Evolutionary conservation across 345 rosid genomes (phyloP).

Genomic region (Gynandropsis gynandra): DNA sequence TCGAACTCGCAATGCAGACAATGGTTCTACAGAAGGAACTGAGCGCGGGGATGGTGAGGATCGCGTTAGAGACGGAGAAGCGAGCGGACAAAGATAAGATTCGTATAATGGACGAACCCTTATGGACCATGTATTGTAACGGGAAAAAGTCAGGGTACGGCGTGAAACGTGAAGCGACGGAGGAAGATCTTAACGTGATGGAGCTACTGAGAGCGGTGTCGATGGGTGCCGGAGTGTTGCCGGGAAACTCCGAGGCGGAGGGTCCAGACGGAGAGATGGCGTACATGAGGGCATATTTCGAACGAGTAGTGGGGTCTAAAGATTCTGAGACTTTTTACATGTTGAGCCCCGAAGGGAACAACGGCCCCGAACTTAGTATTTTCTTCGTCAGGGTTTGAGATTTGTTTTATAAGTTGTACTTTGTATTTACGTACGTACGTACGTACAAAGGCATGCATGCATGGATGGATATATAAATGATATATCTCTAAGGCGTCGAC

Average conservation of each 20-base stretch:
- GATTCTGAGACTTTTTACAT: conserved; percentile 57
- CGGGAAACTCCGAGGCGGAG: conserved; percentile 23
- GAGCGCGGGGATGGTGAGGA: conserved; percentile 35
- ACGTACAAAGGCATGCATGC: too few relatives aligned
- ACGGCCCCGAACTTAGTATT: conserved; percentile 52
- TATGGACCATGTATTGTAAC: conserved; percentile 33
- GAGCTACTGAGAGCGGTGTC: conserved; percentile 43
- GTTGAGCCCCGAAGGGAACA: conserved; percentile 52
- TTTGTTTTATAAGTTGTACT: not conserved
- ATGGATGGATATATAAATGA: too few relatives aligned
- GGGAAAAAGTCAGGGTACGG: conserved; percentile 48
- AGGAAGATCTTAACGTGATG: conserved; percentile 40
- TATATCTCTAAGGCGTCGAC: too few relatives aligned
- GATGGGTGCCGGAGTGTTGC: conserved; percentile 54
- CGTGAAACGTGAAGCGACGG: conserved; percentile 36
- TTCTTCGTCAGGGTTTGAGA: conserved; percentile 40
- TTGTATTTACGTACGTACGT: too few relatives aligned
- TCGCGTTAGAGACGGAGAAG: conserved; percentile 44
- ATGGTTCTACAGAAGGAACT: conserved; percentile 35
- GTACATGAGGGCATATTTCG: conserved; percentile 56
- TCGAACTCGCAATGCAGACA: conserved; percentile 42
- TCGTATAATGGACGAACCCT: conserved; percentile 24
- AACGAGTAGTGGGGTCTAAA: conserved; percentile 51
- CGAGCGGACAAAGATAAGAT: conserved; percentile 19
- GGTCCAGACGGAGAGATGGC: conserved; percentile 38